Conservation (phyloP, 768 basidiomycete species). For the Rhodotorula kratochvilovae region DNA sequence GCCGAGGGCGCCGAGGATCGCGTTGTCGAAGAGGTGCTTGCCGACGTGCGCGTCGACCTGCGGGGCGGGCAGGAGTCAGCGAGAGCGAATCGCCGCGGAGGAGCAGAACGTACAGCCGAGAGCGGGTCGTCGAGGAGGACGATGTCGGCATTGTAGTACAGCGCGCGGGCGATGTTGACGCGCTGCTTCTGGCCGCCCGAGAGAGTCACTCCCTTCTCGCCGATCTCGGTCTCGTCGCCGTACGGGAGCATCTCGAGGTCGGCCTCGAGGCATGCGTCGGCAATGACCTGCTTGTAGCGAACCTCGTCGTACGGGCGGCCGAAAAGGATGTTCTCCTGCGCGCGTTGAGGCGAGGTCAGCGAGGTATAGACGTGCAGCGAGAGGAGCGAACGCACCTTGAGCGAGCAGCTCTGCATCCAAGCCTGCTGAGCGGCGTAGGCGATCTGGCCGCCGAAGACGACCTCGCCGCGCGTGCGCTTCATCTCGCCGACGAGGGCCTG, state of each 20-base stretch:
- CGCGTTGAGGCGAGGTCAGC: too few relatives aligned
- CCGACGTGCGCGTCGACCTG: constrained; percentile 83
- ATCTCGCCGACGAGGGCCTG: constrained; percentile 80
- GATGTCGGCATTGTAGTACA: constrained; percentile 80
- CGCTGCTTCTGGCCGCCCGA: constrained; percentile 59
- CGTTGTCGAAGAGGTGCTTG: constrained; percentile 76
- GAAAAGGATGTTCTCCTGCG: constrained; percentile 84
- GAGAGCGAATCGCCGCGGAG: too few relatives aligned
- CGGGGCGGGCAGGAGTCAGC: background rate
- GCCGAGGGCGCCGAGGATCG: constrained; percentile 61
- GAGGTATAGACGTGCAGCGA: too few relatives aligned
- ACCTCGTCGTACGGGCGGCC: constrained; percentile 76
- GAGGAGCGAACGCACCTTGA: constrained; percentile 30
- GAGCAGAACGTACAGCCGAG: constrained; percentile 48
- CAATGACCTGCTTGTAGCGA: constrained; percentile 44
- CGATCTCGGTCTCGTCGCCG: constrained; percentile 53
- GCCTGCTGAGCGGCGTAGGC: constrained; percentile 81
- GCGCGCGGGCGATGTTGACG: constrained; percentile 76
- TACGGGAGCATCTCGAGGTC: constrained; percentile 38
- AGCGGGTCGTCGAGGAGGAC: constrained; percentile 64
- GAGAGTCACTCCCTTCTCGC: constrained; percentile 58
- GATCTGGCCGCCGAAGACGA: constrained; percentile 64
- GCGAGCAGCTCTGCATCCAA: constrained; percentile 65
- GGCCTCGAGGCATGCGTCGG: constrained; percentile 33
- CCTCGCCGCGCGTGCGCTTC: constrained; percentile 63